Percentiles rank a stretch among this genome's conserved stretches.
These are phyloP conservation scores for Blastomyces emzantsi DNA, from an alignment of 2,329 filamentous ascomycete species.

Conservation along the genomic window DNA sequence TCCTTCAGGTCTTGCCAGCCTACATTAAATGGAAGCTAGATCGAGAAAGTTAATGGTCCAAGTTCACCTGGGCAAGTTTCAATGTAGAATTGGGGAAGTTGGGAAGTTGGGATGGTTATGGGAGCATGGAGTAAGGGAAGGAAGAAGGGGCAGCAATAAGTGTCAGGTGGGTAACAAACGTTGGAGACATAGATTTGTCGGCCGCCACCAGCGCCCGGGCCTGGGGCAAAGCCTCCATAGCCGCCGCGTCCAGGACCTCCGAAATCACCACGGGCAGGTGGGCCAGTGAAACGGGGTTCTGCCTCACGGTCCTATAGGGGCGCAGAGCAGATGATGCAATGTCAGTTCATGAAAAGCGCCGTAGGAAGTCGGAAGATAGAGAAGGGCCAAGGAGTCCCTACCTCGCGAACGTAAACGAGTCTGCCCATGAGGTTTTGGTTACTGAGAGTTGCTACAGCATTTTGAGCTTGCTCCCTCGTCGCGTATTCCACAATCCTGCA, in stretches of 20 bases:
- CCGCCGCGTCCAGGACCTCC: constrained; percentile 46
- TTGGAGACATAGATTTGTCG: constrained; percentile 97
- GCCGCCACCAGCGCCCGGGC: constrained; percentile 52
- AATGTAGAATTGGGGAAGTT: constrained; percentile 13
- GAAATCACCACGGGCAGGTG: constrained; percentile 57
- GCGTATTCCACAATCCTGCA: constrained; percentile 99
- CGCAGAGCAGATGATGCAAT: constrained; percentile 2
- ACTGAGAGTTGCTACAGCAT: constrained; percentile 93
- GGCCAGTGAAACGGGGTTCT: constrained; percentile 87
- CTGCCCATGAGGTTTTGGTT: constrained; percentile 99
- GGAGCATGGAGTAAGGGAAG: background rate
- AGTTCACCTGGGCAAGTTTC: constrained; percentile 16
- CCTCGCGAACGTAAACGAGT: constrained; percentile 97
- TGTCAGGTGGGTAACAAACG: constrained; percentile 58
- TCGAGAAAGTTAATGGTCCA: constrained; percentile 30
- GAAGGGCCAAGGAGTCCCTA: constrained; percentile 32
- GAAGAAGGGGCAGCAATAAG: background rate
- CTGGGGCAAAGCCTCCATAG: constrained; percentile 37
- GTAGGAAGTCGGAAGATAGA: background rate
- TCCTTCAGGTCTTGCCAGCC: constrained; percentile 99
- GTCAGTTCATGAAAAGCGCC: constrained; percentile 10
- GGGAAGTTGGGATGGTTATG: background rate
- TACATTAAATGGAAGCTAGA: constrained; percentile 88
- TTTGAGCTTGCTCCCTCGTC: constrained; percentile 97
- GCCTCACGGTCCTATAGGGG: constrained; percentile 80